Evolutionary conservation across 2,329 filamentous ascomycete species (phyloP).

Genomic region (Septoria petroselini): DNA sequence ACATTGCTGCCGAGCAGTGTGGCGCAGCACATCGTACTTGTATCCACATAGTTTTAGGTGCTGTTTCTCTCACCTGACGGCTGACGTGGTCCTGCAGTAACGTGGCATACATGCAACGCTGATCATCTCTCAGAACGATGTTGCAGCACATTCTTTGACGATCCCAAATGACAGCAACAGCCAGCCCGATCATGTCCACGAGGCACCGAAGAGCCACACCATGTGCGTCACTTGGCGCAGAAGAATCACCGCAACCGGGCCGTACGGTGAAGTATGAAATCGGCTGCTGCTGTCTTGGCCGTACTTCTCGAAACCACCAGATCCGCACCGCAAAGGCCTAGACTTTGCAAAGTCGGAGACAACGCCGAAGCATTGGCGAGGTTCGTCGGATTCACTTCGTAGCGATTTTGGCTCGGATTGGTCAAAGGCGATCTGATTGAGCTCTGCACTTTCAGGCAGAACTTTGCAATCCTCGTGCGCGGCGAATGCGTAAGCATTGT

Average conservation of each 20-base stretch:
- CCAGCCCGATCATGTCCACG: constrained; percentile 13
- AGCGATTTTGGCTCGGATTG: constrained; percentile 5
- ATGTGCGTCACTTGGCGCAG: constrained; percentile 13
- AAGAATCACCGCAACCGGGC: background rate
- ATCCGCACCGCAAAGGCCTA: constrained; percentile 1
- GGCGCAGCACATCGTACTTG: constrained; percentile 3
- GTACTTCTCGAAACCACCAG: constrained; percentile 5
- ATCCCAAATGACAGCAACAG: constrained; percentile 14
- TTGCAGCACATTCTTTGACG: constrained; percentile 12
- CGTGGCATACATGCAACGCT: constrained; percentile 18
- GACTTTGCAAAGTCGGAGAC: constrained; percentile 4
- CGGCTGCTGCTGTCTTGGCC: background rate
- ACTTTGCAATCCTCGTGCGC: constrained; percentile 8
- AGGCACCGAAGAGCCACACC: constrained; percentile 18
- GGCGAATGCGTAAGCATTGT: constrained; percentile 1
- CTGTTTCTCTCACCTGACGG: constrained; percentile 13
- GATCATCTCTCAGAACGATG: constrained; percentile 15
- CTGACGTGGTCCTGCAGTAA: constrained; percentile 26
- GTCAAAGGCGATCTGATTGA: background rate
- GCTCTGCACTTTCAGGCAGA: constrained; percentile 14
- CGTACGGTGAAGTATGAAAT: background rate
- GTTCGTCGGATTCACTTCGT: constrained; percentile 12
- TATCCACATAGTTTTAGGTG: constrained; percentile 7
- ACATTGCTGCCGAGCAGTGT: background rate
- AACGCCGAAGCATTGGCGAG: constrained; percentile 1